Evolutionary conservation across 768 basidiomycete species (phyloP).

Genomic region (Scleroderma bovista): DNA sequence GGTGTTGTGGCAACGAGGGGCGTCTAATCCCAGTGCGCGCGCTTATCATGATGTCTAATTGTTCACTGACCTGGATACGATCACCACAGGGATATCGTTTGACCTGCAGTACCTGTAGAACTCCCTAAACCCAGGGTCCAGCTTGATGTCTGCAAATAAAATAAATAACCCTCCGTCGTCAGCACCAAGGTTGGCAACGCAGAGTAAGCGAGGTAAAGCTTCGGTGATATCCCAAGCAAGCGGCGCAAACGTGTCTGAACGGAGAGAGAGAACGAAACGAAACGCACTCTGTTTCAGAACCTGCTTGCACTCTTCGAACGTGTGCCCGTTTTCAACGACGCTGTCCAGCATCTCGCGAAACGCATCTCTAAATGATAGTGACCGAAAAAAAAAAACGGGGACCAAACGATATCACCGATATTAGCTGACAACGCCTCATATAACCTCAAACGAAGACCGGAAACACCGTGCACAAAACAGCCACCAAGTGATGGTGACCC

Average conservation of each 20-base stretch:
- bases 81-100: conserved; percentile 80
- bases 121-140: conserved; percentile 84
- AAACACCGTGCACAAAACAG: no score
- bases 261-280: no score
- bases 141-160: conserved; percentile 58
- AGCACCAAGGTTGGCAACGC: conserved; percentile 1
- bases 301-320: conserved; percentile 82
- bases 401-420: neutral
- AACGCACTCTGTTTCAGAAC: conserved; percentile 63
- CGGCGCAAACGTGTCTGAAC: no score
- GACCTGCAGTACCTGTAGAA: conserved; percentile 84
- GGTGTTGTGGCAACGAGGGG: neutral
- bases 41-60: neutral
- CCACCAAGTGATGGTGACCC: conserved; percentile 8
- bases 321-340: conserved; percentile 65
- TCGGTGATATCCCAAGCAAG: neutral
- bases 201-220: neutral
- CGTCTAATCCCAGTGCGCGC: neutral
- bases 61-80: conserved; percentile 79
- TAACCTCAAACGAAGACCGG: neutral
- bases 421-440: neutral
- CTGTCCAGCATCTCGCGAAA: conserved; percentile 86
- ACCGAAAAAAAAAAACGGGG: neutral
- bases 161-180: no score
- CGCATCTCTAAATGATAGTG: conserved; percentile 75